Conservation (phyloP, 1,284 basidiomycete species). For the Cutaneotrichosporon spelunceum region DNA sequence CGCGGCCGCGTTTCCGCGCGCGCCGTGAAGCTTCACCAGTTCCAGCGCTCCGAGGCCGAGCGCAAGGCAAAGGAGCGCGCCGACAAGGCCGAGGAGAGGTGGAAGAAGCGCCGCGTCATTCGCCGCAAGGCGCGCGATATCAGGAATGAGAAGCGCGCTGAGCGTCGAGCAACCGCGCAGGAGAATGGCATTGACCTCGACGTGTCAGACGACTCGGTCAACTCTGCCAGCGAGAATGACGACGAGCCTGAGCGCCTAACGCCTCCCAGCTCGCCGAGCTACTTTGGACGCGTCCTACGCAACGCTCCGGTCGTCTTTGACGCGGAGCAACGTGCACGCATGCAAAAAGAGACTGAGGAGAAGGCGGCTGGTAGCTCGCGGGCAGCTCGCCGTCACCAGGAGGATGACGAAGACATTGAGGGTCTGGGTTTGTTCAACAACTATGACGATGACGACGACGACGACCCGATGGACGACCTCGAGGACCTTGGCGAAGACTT, state of each 20-base stretch:
- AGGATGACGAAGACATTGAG: conserved; percentile 30
- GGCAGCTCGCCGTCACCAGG: conserved; percentile 6
- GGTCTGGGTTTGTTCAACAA: conserved; percentile 23
- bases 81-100: conserved; percentile 24
- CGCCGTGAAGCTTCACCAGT: conserved; percentile 31
- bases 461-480: conserved; percentile 21
- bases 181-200: conserved; percentile 26
- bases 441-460: conserved; percentile 27
- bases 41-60: conserved; percentile 17
- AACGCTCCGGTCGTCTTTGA: conserved; percentile 21
- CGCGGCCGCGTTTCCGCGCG: conserved; percentile 37
- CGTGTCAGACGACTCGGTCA: conserved; percentile 38
- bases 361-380: not conserved
- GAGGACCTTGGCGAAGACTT: conserved; percentile 15
- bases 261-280: conserved; percentile 34
- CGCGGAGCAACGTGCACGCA: conserved; percentile 6
- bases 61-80: conserved; percentile 22
- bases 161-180: conserved; percentile 24
- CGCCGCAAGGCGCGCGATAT: conserved; percentile 34
- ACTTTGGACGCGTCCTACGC: conserved; percentile 5
- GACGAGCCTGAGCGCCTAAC: conserved; percentile 40
- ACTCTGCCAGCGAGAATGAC: conserved; percentile 44
- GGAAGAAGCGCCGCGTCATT: conserved; percentile 33
- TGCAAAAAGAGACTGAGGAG: conserved; percentile 5
- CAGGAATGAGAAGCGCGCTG: conserved; percentile 31